These are phyloP conservation scores for Neurospora intermedia DNA, from an alignment of 495 filamentous ascomycete genomes.

Conservation along the genomic window DNA sequence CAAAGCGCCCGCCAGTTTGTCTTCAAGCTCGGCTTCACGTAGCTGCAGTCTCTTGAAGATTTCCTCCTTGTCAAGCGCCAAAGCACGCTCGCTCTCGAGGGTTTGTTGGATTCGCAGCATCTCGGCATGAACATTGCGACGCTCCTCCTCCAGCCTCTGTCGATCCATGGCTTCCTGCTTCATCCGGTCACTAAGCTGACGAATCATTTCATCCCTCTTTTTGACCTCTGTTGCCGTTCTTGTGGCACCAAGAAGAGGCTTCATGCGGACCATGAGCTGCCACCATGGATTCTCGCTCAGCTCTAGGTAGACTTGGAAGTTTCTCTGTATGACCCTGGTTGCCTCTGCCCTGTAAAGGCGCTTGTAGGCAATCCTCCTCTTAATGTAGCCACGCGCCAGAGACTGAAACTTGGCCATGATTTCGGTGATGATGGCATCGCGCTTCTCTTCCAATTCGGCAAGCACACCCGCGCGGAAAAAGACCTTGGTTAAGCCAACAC, in stretches of 20 bases:
- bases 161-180: conserved; percentile 62
- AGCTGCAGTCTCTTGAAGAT: conserved; percentile 92
- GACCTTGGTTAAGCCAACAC: conserved; percentile 92
- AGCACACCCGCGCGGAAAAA: conserved; percentile 97
- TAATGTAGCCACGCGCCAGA: conserved; percentile 76
- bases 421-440: conserved; percentile 80
- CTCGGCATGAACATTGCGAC: conserved; percentile 75
- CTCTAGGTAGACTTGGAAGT: conserved; percentile 79
- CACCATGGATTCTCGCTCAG: conserved; percentile 93
- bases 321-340: conserved; percentile 86
- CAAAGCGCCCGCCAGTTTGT: conserved; percentile 86
- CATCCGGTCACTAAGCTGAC: conserved; percentile 73
- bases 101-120: conserved; percentile 84
- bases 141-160: conserved; percentile 81
- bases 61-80: conserved; percentile 95
- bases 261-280: conserved; percentile 91
- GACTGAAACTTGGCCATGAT: conserved; percentile 95
- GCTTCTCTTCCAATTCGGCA: conserved; percentile 90
- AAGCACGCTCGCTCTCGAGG: conserved; percentile 84
- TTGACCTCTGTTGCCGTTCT: conserved; percentile 85
- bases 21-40: conserved; percentile 76
- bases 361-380: conserved; percentile 81
- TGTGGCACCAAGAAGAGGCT: conserved; percentile 84
- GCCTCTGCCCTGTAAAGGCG: conserved; percentile 89
- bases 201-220: conserved; percentile 86